A percentile compares a stretch with the other conserved stretches of the same genome.
Conservation (phyloP, 2,329 filamentous ascomycete species). For the Mycogone perniciosa region DNA sequence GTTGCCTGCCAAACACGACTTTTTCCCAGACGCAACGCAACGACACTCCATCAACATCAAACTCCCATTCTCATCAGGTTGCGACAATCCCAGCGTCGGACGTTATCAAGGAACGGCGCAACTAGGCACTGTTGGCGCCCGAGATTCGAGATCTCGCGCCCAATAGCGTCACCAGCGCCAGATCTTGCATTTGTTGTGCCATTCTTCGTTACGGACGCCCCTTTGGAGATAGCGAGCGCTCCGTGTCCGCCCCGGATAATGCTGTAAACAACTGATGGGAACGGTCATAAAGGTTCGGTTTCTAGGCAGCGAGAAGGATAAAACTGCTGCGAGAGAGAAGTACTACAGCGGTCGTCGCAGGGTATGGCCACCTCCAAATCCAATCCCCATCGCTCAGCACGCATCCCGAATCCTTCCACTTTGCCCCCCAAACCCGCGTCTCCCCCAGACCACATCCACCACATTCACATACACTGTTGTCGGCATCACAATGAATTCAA, state of each 20-base stretch:
- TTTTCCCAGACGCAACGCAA: slow-evolving; percentile 22
- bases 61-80: slow-evolving; percentile 19
- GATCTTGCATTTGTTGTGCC: slow-evolving; percentile 7
- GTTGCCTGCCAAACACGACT: slow-evolving; percentile 19
- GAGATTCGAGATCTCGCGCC: slow-evolving; percentile 15
- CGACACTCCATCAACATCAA: slow-evolving; percentile 27
- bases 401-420: slow-evolving; percentile 18
- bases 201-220: background rate
- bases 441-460: background rate
- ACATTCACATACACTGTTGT: slow-evolving; percentile 1
- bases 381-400: slow-evolving; percentile 16
- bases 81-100: slow-evolving; percentile 16
- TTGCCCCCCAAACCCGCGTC: background rate
- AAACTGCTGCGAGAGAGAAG: slow-evolving; percentile 16
- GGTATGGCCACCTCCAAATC: slow-evolving; percentile 25
- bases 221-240: slow-evolving; percentile 3
- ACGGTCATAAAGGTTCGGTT: slow-evolving; percentile 14
- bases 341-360: slow-evolving; percentile 21
- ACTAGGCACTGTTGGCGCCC: slow-evolving; percentile 17
- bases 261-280: slow-evolving; percentile 29
- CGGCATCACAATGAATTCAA: slow-evolving; percentile 9
- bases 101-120: slow-evolving; percentile 20
- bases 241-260: slow-evolving; percentile 22
- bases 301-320: slow-evolving; percentile 19
- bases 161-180: slow-evolving; percentile 12